Evolutionary conservation across 73 alveolate genomes (phyloP), one percentile per base, ranked within the genome.

Genomic region (Paramecium biaurelia): DNA sequence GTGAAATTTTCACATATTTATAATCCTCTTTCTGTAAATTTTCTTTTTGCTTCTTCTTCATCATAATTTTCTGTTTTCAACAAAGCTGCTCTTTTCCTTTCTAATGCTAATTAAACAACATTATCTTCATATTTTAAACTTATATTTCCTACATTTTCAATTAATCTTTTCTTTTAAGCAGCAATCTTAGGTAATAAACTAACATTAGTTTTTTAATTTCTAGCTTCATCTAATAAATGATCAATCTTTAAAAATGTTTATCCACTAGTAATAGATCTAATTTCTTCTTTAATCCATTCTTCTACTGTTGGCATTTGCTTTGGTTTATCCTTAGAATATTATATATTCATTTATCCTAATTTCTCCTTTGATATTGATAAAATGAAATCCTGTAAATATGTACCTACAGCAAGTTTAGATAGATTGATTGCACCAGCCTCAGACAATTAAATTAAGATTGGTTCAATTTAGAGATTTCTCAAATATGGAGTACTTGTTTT

Each of bases 321-420:
- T 28, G 94, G 94, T 45, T 72, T 89, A 72, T 89, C 94, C 57
- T 89, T 89, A 0, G 94, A 89, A 70, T 70, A 89, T 72, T 89
- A 45, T 42, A 57, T 89, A 38, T 76, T 70, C 59, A 89, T 23
- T 37, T 89, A 34, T 47, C 67, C 74, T 18, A 89, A 49, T 70
- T 89, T 89, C 70, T 89, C 94, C 38, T 43, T 42, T 20, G 85
- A 70, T 2, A 89, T 89, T 14, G 74, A 58, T 11, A 89, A 38
- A 12, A 89, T 89, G 85, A 89, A 89, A 47, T 89, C 94, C 32
- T 70, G 49, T 21, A 89, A 49, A 26, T 89, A 45, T 21, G 94
- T 89, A 20, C 94, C 94, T 7, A 89, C 94, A 1, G 94, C 94
- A 3, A 76, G 56, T 70, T 76, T 70, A 1, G 85, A 76, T 23